These are phyloP conservation scores for Asterionellopsis glacialis DNA, from an alignment of 108 stramenopile genomes.

Conservation along the genomic window DNA sequence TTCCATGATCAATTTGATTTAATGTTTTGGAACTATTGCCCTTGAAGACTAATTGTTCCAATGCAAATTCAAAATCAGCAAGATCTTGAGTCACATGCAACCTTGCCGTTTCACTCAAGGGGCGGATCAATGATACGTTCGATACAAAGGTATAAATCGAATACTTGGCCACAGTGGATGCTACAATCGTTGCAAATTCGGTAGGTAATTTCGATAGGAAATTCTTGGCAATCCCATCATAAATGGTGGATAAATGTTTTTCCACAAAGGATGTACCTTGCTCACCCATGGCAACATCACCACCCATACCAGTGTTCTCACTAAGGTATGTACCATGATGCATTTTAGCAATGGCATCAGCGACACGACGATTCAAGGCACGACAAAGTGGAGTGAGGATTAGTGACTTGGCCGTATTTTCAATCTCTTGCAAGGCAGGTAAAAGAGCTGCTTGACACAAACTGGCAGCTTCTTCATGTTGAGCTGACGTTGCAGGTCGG, in stretches of 20 bases:
- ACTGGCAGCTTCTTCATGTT: slow-evolving; percentile 78
- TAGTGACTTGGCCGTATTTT: slow-evolving; percentile 51
- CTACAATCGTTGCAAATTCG: slow-evolving; percentile 55
- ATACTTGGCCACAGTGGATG: slow-evolving; percentile 65
- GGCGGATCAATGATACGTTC: slow-evolving; percentile 70
- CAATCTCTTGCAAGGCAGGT: slow-evolving; percentile 69
- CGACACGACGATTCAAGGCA: slow-evolving; percentile 60
- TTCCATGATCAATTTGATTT: slow-evolving; percentile 64
- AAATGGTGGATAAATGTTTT: slow-evolving; percentile 50
- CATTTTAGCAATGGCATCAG: slow-evolving; percentile 56
- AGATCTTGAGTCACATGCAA: slow-evolving; percentile 80
- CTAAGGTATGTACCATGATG: slow-evolving; percentile 71
- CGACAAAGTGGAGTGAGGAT: slow-evolving; percentile 65
- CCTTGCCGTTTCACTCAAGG: slow-evolving; percentile 60
- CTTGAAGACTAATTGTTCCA: slow-evolving; percentile 76
- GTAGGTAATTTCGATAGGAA: slow-evolving; percentile 61
- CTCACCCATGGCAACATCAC: slow-evolving; percentile 3
- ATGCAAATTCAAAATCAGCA: slow-evolving; percentile 73
- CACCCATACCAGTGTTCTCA: slow-evolving; percentile 4
- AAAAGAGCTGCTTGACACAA: slow-evolving; percentile 57
- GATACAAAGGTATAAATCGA: slow-evolving; percentile 84
- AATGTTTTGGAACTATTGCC: slow-evolving; percentile 40
- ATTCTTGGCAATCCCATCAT: slow-evolving; percentile 47
- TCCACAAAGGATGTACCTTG: slow-evolving; percentile 61
- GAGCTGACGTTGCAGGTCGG: slow-evolving; percentile 67